phyloP scores from a whole-genome alignment of 2,329 filamentous ascomycete species.

The Phialemoniopsis sp. region DNA sequence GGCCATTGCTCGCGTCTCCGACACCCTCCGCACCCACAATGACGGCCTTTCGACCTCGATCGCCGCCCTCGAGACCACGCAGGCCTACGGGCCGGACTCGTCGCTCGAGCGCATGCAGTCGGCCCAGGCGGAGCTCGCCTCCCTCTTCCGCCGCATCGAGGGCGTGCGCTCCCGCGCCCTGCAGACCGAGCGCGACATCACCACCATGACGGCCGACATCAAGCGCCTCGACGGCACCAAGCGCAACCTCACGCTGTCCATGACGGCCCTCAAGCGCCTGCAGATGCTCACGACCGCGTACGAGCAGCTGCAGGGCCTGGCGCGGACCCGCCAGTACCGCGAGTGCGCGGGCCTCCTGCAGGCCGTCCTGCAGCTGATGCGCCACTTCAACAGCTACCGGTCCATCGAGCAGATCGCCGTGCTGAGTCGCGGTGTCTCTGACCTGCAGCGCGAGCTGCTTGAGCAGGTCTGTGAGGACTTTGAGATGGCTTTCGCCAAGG shows the following conservation, averaged over 20 bases:
- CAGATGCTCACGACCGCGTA: slow-evolving; percentile 99
- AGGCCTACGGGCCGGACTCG: slow-evolving; percentile 81
- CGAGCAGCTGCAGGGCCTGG: slow-evolving; percentile 82
- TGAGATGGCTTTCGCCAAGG: slow-evolving; percentile 88
- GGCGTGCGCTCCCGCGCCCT: slow-evolving; percentile 84
- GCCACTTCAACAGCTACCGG: slow-evolving; percentile 95
- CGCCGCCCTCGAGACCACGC: slow-evolving; percentile 65
- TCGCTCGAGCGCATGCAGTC: slow-evolving; percentile 88
- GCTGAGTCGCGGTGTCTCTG: slow-evolving; percentile 85
- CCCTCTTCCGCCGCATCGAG: slow-evolving; percentile 92
- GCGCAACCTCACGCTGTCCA: slow-evolving; percentile 90
- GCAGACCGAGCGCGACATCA: slow-evolving; percentile 92
- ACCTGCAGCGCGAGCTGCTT: slow-evolving; percentile 85
- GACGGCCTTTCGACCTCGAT: slow-evolving; percentile 81
- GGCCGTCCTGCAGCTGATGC: slow-evolving; percentile 95
- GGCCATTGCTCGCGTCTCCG: slow-evolving; percentile 71
- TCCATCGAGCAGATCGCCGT: slow-evolving; percentile 98
- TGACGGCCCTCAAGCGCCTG: slow-evolving; percentile 94
- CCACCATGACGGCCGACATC: slow-evolving; percentile 98
- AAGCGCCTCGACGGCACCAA: slow-evolving; percentile 96
- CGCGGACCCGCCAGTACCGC: slow-evolving; percentile 83
- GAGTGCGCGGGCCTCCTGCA: slow-evolving; percentile 93
- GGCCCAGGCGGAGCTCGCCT: slow-evolving; percentile 83
- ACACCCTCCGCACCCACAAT: slow-evolving; percentile 69
- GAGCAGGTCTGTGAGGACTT: slow-evolving; percentile 99